Evolutionary conservation across 2,329 filamentous ascomycete genomes (phyloP), one percentile per base, ranked within the genome.

Genomic region (Fusarium brevicatenulatum): DNA sequence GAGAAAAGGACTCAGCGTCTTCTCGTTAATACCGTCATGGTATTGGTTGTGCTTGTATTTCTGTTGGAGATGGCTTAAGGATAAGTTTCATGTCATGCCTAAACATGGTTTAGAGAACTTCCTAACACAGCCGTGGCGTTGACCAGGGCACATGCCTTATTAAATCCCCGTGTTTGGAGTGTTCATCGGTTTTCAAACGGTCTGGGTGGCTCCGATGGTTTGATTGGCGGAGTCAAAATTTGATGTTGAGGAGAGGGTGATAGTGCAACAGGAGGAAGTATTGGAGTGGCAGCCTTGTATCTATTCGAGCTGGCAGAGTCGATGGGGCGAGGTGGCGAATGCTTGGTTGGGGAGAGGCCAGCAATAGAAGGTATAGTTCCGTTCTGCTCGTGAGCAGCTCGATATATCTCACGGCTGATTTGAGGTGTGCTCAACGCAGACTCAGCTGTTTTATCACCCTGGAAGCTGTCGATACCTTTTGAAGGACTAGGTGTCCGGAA

Each of bases 171-270:
- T 49, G 43, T 55, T 37, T 37, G 62, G 44, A 28, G 42, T 46
- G 60, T 43, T 74, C 71, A 74, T 70, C 71, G 68, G 44, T 62
- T 74, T 55, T 67, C 68, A 12, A 68, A 64, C 54, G 70, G 70
- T 34, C 65, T 77, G 42, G 57, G 65, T 57, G 70, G 76, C 43
- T 76, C 72, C 30, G 75, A 73, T 40, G 77, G 85, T 83, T 82
- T 92, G 91, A 72, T 89, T 84, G 4, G 91, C 30, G 91, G 90
- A 21, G 88, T 89, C 56, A 90, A 78, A 64, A 90, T 89, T 71
- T 88, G 86, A 63, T 87, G 84, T 19, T 85, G 85, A 5, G 87
- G 86, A 46, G 86, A 89, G 1, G 91, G 91, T 15, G 89, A 87
- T 53, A 92, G 78, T 44, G 88, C 85, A 5, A 86, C 80, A 1